A percentile compares a stretch with the other conserved stretches of the same genome.
Evolutionary conservation across 495 filamentous ascomycete genomes (phyloP).

Genomic region (Lepidopterella palustris): DNA sequence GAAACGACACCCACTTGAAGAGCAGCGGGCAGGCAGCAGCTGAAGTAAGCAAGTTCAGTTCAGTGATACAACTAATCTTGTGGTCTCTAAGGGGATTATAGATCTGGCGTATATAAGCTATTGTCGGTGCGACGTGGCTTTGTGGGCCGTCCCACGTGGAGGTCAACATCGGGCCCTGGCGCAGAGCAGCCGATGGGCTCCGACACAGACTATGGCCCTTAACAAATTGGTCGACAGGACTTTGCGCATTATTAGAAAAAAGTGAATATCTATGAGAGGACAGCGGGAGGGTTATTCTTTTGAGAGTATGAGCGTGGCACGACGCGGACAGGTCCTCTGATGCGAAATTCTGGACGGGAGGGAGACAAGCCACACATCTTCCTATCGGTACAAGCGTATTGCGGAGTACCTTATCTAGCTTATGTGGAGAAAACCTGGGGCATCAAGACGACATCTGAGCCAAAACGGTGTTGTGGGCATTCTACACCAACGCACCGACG

Average conservation of each 20-base stretch:
- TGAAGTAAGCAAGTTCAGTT: background rate
- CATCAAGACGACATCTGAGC: background rate
- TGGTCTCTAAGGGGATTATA: no score
- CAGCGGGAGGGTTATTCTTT: background rate
- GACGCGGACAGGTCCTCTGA: background rate
- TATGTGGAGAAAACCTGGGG: conserved; percentile 4
- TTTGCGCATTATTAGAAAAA: no score
- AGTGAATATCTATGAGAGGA: no score
- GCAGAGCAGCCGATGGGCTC: background rate
- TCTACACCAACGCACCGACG: background rate
- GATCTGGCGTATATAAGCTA: background rate
- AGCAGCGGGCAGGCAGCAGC: background rate
- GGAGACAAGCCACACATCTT: background rate
- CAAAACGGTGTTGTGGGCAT: background rate
- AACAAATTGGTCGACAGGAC: no score
- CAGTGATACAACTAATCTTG: no score
- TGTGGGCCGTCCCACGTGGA: background rate
- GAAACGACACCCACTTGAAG: background rate
- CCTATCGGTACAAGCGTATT: conserved; percentile 1
- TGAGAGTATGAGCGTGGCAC: background rate
- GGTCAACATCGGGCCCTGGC: background rate
- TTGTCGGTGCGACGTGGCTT: background rate
- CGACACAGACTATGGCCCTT: background rate
- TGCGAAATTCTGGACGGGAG: background rate
- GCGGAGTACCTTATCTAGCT: conserved; percentile 5